Percentiles rank a stretch among this genome's conserved stretches.
Evolutionary conservation across 164 flowering plant genomes (phyloP).

Genomic region (Platanus orientalis): DNA sequence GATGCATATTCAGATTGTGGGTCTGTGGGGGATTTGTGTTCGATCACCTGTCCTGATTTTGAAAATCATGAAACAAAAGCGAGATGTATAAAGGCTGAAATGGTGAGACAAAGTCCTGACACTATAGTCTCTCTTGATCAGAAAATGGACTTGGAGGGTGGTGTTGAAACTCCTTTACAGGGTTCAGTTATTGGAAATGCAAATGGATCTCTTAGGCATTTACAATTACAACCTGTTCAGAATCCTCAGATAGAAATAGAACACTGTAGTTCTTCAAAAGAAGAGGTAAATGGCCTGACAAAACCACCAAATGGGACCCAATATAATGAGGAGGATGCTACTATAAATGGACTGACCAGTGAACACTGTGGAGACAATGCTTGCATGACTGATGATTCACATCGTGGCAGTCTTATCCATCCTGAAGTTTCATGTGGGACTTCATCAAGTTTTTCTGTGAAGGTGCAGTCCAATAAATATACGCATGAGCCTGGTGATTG

Average conservation of each 20-base stretch:
- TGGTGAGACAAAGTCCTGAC: background rate
- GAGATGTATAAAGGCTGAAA: background rate
- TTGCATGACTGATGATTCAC: slow-evolving; percentile 3
- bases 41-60: background rate
- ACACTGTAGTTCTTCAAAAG: slow-evolving; percentile 1
- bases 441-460: slow-evolving; percentile 2
- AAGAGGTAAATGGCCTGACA: background rate
- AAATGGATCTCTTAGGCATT: slow-evolving; percentile 2
- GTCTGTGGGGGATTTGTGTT: slow-evolving; percentile 5
- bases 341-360: background rate
- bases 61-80: slow-evolving; percentile 4
- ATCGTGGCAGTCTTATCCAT: background rate
- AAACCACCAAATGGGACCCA: background rate
- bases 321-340: slow-evolving; percentile 2
- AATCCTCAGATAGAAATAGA: background rate
- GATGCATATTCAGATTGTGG: slow-evolving; percentile 7
- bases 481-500: background rate
- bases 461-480: background rate
- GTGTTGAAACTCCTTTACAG: slow-evolving; percentile 4
- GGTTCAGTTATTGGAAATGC: slow-evolving; percentile 19
- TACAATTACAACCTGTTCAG: background rate
- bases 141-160: slow-evolving; percentile 1
- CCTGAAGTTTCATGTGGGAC: background rate
- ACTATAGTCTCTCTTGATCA: slow-evolving; percentile 4
- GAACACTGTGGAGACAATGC: slow-evolving; percentile 5